Conservation (phyloP, 139 green algal genomes). For the Volvox reticuliferus region DNA sequence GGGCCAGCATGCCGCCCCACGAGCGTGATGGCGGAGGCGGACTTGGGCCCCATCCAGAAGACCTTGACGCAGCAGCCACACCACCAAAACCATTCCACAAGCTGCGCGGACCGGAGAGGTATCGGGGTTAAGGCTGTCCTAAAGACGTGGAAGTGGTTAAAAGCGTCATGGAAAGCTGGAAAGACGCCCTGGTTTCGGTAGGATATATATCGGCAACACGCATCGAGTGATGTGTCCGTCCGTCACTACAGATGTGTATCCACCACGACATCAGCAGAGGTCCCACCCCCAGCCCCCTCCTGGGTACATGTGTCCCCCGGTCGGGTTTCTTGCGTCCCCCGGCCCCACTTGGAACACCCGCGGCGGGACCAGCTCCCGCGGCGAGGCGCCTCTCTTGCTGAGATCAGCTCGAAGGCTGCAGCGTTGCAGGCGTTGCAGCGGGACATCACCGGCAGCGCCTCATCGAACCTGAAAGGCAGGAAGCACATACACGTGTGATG, state of each 20-base stretch:
- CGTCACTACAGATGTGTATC: too few relatives aligned
- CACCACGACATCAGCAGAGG: too few relatives aligned
- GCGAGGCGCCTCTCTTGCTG: slow-evolving; percentile 31
- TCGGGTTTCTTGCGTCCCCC: neutral
- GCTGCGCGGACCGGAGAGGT: neutral
- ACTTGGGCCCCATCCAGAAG: slow-evolving; percentile 70
- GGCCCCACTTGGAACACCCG: slow-evolving; percentile 46
- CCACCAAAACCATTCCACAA: slow-evolving; percentile 65
- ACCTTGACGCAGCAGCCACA: slow-evolving; percentile 58
- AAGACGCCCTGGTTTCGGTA: too few relatives aligned
- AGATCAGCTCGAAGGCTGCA: slow-evolving; percentile 58
- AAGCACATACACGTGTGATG: neutral
- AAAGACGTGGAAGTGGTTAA: neutral
- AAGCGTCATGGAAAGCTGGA: neutral
- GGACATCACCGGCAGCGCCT: slow-evolving; percentile 52
- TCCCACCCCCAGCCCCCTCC: too few relatives aligned
- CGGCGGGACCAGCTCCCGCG: slow-evolving; percentile 19
- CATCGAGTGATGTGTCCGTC: too few relatives aligned
- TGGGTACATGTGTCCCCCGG: too few relatives aligned
- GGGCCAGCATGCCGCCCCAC: slow-evolving; percentile 48
- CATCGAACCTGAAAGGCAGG: slow-evolving; percentile 49
- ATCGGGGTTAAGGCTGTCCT: too few relatives aligned
- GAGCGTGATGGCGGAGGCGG: slow-evolving; percentile 43
- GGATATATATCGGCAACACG: too few relatives aligned
- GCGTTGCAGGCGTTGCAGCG: slow-evolving; percentile 68